phyloP scores from a whole-genome alignment of 768 basidiomycete genomes.

The Lentinula aciculospora region DNA sequence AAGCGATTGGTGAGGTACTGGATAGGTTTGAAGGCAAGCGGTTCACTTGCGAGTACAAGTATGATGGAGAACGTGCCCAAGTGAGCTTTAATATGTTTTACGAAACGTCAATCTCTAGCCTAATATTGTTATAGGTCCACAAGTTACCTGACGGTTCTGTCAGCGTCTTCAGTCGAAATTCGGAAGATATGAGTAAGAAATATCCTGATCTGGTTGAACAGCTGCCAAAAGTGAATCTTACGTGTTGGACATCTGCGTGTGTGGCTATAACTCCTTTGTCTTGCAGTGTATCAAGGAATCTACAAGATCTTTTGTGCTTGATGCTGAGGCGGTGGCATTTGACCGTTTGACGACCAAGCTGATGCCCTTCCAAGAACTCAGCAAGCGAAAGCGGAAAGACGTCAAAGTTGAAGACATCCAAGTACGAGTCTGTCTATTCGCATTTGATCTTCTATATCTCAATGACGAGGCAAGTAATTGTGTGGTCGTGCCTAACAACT shows the following conservation, averaged over 20 bases:
- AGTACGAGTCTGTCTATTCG: slow-evolving; percentile 93
- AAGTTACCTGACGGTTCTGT: slow-evolving; percentile 76
- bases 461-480: slow-evolving; percentile 81
- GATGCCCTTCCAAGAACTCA: slow-evolving; percentile 98
- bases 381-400: slow-evolving; percentile 92
- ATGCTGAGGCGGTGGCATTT: slow-evolving; percentile 95
- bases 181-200: slow-evolving; percentile 99
- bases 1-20: slow-evolving; percentile 95
- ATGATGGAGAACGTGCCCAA: slow-evolving; percentile 97
- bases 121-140: slow-evolving; percentile 59
- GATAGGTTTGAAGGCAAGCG: slow-evolving; percentile 93
- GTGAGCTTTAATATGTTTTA: slow-evolving; percentile 24
- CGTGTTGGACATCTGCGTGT: background rate
- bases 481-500: background rate
- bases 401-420: slow-evolving; percentile 97
- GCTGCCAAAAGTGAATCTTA: slow-evolving; percentile 62
- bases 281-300: slow-evolving; percentile 76
- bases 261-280: background rate
- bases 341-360: slow-evolving; percentile 79
- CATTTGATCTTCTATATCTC: slow-evolving; percentile 92
- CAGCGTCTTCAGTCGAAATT: slow-evolving; percentile 93
- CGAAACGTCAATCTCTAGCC: background rate
- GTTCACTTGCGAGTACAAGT: slow-evolving; percentile 99
- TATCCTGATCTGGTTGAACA: slow-evolving; percentile 98
- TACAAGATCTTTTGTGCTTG: slow-evolving; percentile 89